Evolutionary conservation across 768 basidiomycete genomes (phyloP), one percentile per base, ranked within the genome.

Genomic region (Baorangia bicolor): DNA sequence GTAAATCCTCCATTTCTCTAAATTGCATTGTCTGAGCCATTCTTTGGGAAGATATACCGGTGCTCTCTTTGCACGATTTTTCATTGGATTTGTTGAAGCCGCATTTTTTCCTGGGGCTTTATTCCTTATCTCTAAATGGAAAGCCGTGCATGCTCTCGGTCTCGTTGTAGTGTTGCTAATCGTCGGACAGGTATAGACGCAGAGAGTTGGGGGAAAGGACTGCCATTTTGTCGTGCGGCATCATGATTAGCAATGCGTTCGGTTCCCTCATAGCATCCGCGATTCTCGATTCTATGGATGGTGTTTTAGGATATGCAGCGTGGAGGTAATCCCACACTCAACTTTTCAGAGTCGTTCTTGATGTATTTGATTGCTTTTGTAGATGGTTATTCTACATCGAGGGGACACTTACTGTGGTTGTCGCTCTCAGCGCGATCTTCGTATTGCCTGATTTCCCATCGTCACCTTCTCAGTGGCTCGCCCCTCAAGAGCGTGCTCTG

Each of bases 201-300:
- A 77, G 75, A 31, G 90, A 92, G 65, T 75, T 92, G 38, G 90
- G 87, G 38, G 74, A 84, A 48, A 77, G 88, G 49, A 87, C 81
- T 13, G 86, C 89, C 6, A 66, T 87, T 44, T 75, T 92, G 30
- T 81, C 80, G 38, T 89, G 88, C 57, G 90, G 91, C 20, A 84
- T 79, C 62, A 75, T 92, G 28, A 84, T 92, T 49, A 85, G 83
- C 51, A 94, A 92, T 75, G 91, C 90, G 0, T 91, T 92, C 66
- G 90, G 91, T 4, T 79, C 88, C 2, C 74, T 93, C 13, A 81
- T 93, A 49, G 89, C 90, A 12, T 87, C 88, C 30, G 86, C 82
- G 2, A 88, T 93, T 49, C 79, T 93, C 18, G 77, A 81, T 59
- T 73, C 75, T 13, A 90, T 92, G 87, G 80, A 90, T 37, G 87